A percentile compares a stretch with the other conserved stretches of the same genome.
Conservation (phyloP, 1,284 basidiomycete species). For the Leccinum subrobustum region DNA sequence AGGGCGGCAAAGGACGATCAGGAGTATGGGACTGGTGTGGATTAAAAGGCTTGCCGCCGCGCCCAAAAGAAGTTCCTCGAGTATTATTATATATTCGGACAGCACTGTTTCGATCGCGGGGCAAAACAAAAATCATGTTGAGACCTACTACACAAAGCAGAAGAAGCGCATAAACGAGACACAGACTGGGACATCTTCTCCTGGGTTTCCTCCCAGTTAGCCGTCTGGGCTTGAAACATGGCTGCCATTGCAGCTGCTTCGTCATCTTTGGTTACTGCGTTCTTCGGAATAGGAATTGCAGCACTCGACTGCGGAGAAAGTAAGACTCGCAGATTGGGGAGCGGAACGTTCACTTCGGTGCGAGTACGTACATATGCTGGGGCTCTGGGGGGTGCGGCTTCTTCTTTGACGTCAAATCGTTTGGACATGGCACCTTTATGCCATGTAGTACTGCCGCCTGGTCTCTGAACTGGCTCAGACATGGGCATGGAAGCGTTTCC, state of each 20-base stretch:
- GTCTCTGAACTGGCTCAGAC: slow-evolving; percentile 46
- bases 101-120: slow-evolving; percentile 53
- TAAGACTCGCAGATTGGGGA: slow-evolving; percentile 25
- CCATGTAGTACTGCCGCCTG: slow-evolving; percentile 43
- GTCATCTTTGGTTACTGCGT: slow-evolving; percentile 59
- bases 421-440: slow-evolving; percentile 79
- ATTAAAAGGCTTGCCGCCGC: slow-evolving; percentile 61
- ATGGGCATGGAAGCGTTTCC: slow-evolving; percentile 41
- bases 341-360: slow-evolving; percentile 6
- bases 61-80: slow-evolving; percentile 54
- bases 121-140: slow-evolving; percentile 47
- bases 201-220: slow-evolving; percentile 95
- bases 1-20: slow-evolving; percentile 79
- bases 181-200: slow-evolving; percentile 97
- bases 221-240: slow-evolving; percentile 90
- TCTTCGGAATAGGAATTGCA: slow-evolving; percentile 29
- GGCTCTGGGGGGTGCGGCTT: slow-evolving; percentile 35
- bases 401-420: slow-evolving; percentile 87
- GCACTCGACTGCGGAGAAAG: slow-evolving; percentile 29
- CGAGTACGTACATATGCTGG: slow-evolving; percentile 34
- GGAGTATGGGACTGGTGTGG: slow-evolving; percentile 47
- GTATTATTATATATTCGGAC: slow-evolving; percentile 66
- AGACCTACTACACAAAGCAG: slow-evolving; percentile 66
- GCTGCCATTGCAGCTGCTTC: slow-evolving; percentile 90
- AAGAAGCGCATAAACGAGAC: slow-evolving; percentile 52